Evolutionary conservation across 2,329 filamentous ascomycete genomes (phyloP).

Genomic region (Epichloe hybrida): DNA sequence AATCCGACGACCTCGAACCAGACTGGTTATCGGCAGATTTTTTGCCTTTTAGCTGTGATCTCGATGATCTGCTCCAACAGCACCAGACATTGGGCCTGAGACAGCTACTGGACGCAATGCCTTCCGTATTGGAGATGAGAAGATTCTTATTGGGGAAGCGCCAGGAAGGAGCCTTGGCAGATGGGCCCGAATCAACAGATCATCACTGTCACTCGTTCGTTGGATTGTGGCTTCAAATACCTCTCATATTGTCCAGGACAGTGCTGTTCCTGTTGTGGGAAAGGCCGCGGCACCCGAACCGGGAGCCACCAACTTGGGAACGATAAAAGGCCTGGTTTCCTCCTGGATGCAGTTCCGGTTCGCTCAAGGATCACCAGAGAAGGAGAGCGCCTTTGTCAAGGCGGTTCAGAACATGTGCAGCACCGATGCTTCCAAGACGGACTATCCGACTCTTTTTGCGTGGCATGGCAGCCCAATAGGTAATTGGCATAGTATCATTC

Average conservation of each 20-base stretch:
- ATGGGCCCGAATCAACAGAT: constrained; percentile 44
- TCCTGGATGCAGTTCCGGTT: constrained; percentile 72
- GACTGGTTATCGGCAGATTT: constrained; percentile 9
- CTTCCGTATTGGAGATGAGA: constrained; percentile 45
- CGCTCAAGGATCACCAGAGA: constrained; percentile 77
- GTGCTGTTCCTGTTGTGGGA: not conserved
- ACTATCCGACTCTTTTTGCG: constrained; percentile 61
- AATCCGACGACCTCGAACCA: not conserved
- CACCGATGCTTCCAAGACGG: constrained; percentile 16
- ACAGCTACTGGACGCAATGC: constrained; percentile 43
- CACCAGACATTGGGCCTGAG: constrained; percentile 17
- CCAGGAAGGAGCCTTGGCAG: constrained; percentile 27
- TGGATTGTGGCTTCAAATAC: constrained; percentile 89
- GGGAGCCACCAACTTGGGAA: not conserved
- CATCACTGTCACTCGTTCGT: constrained; percentile 54
- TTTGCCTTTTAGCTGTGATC: constrained; percentile 13
- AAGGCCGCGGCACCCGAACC: too few relatives aligned
- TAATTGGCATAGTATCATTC: constrained; percentile 87
- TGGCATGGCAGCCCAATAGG: constrained; percentile 68
- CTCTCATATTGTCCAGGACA: constrained; percentile 69
- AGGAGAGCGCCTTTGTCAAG: constrained; percentile 60
- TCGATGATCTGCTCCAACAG: constrained; percentile 9
- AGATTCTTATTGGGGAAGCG: constrained; percentile 27
- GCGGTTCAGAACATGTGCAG: constrained; percentile 36
- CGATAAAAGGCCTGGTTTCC: not conserved